Base-by-base conservation (phyloP, 2,329 filamentous ascomycete species). In the Rhynchosporium agropyri region DNA sequence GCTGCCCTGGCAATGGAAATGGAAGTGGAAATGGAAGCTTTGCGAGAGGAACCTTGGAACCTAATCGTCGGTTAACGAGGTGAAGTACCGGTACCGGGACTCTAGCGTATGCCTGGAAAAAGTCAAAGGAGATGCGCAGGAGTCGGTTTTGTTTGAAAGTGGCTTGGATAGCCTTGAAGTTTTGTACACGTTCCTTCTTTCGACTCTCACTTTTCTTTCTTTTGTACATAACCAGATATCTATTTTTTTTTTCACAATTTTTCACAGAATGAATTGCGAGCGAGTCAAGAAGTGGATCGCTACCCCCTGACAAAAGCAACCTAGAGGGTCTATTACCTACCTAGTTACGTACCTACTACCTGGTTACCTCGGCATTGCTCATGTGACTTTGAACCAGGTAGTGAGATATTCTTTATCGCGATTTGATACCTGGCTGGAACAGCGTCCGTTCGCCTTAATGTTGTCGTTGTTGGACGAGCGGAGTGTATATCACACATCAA, bases 131-230 rank as follows among this genome's bases (percentile, higher is more conserved):
- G 12, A 13, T 45, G n/a, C n/a, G 42, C 40, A 31, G n/a, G 12
- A 45, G 20, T 20, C 36, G 13, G 38, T 26, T 29, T n/a, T 56
- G 53, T 29, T 45, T 56, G 9, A n/a, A 56, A 40, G 26, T 31
- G 42, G 38, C 40, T 29, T 45, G 29, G 12, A 56, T 56, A 40
- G 38, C 38, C 53, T 38, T 56, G 53, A 38, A 20, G 53, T 26
- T 13, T 12, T 43, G 28, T 56, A 28, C 7, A 46, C 13, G 20
- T n/a, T 46, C 3, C n/a, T 42, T n/a, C 15, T 42, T 42, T 3
- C 8, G n/a, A 26, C 15, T 28, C 5, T n/a, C 8, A 43, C 36
- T 29, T 29, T 42, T 26, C 2, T 36, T 36, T 36, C 33, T 36
- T 36, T 36, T 36, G 9, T 36, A 2, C 33, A 10, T 40, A 20